phyloP scores from a whole-genome alignment of 2,329 filamentous ascomycete species.

The Epicoccum nigrum region DNA sequence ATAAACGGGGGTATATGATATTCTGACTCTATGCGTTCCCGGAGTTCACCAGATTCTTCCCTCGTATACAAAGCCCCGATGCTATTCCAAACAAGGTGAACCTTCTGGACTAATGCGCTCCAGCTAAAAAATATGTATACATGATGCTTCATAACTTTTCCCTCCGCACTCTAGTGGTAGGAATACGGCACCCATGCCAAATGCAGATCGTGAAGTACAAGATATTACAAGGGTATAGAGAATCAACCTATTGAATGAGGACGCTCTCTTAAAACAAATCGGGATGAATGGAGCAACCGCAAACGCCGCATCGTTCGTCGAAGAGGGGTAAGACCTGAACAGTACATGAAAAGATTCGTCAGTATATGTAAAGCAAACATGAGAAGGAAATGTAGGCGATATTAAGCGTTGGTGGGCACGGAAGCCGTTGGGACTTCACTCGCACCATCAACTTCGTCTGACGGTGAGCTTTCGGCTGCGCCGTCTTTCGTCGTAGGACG shows the following conservation, averaged over 20 bases:
- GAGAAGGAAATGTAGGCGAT: constrained; percentile 11
- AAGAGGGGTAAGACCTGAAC: constrained; percentile 43
- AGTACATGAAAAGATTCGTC: constrained; percentile 32
- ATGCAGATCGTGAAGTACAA: background rate
- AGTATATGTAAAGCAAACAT: constrained; percentile 31
- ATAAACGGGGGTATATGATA: constrained; percentile 8
- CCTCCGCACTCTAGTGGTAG: background rate
- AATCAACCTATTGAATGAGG: constrained; percentile 39
- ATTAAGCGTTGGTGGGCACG: constrained; percentile 28
- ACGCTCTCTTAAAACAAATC: constrained; percentile 30
- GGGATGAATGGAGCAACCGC: constrained; percentile 45
- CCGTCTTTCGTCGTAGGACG: constrained; percentile 19
- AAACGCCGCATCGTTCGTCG: constrained; percentile 44
- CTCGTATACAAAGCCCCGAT: background rate
- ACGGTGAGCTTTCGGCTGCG: constrained; percentile 12
- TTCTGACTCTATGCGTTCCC: background rate
- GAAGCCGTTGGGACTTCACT: constrained; percentile 36
- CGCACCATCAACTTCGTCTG: constrained; percentile 44
- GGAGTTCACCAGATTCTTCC: constrained; percentile 2
- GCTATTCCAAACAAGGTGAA: background rate
- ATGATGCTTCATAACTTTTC: constrained; percentile 13
- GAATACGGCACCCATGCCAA: background rate
- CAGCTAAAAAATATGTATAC: constrained; percentile 12
- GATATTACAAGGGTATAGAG: constrained; percentile 32
- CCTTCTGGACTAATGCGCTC: background rate